Percentiles rank a stretch among this genome's conserved stretches.
Conservation (phyloP, 179 eudicot species). For the Pouteria campechiana region DNA sequence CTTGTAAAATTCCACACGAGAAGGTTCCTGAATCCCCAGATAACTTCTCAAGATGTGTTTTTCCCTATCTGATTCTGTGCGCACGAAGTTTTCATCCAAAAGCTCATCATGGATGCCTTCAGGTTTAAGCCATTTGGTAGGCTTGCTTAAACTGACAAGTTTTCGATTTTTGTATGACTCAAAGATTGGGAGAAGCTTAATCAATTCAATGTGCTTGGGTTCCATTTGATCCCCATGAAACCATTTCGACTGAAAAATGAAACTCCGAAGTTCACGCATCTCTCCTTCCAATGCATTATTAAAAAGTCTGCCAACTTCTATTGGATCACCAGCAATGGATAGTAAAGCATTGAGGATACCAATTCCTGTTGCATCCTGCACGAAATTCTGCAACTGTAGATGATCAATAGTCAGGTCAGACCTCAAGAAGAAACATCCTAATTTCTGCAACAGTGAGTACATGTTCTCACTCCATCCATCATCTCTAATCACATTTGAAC, state of each 20-base stretch:
- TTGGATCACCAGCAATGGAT: constrained; percentile 44
- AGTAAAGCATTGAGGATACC: constrained; percentile 77
- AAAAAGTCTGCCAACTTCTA: constrained; percentile 55
- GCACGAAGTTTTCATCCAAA: constrained; percentile 83
- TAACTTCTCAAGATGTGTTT: constrained; percentile 52
- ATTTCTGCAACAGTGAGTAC: constrained; percentile 68
- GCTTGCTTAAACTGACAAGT: constrained; percentile 47
- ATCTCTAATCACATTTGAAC: constrained; percentile 82
- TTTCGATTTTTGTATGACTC: constrained; percentile 76
- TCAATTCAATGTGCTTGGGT: constrained; percentile 39
- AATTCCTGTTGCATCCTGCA: constrained; percentile 71
- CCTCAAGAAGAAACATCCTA: constrained; percentile 79
- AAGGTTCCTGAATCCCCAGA: constrained; percentile 52
- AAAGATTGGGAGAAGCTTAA: constrained; percentile 85
- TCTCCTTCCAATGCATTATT: constrained; percentile 77
- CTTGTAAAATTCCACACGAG: constrained; percentile 67
- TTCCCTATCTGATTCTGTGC: constrained; percentile 83
- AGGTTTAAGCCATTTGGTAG: constrained; percentile 82
- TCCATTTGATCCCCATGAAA: constrained; percentile 54
- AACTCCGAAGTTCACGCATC: constrained; percentile 82
- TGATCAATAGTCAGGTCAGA: constrained; percentile 61
- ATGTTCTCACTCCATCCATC: constrained; percentile 99
- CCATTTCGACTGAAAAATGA: constrained; percentile 97
- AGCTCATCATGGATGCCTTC: constrained; percentile 65
- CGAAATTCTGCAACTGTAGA: constrained; percentile 57